phyloP scores from a whole-genome alignment of 2,329 filamentous ascomycete genomes.

The Colletotrichum nymphaeae region DNA sequence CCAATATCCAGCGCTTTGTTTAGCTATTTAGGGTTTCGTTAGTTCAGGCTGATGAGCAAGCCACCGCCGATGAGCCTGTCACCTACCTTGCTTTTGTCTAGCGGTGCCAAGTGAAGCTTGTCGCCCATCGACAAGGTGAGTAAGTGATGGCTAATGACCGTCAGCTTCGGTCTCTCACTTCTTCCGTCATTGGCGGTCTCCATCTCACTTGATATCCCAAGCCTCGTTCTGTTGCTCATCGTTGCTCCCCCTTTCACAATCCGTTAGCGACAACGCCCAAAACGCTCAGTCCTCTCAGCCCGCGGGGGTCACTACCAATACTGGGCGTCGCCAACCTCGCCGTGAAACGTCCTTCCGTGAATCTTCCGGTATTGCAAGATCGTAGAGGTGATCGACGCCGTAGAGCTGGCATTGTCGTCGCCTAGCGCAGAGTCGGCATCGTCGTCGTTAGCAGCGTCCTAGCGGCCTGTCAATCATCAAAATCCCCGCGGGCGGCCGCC shows the following conservation, averaged over 20 bases:
- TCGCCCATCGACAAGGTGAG: conserved; percentile 39
- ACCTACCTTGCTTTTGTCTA: conserved; percentile 43
- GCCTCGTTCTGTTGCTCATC: conserved; percentile 46
- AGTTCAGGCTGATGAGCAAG: no score
- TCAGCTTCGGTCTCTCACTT: neutral
- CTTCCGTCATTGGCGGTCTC: neutral
- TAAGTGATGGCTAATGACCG: conserved; percentile 39
- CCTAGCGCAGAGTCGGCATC: conserved; percentile 35
- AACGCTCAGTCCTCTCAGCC: neutral
- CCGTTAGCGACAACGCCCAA: neutral
- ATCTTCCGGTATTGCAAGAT: conserved; percentile 46
- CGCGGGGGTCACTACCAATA: conserved; percentile 40
- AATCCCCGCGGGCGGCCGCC: neutral
- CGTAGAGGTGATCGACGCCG: conserved; percentile 44
- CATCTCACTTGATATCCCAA: conserved; percentile 43
- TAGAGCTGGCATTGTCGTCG: conserved; percentile 38
- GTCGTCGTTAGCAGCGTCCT: conserved; percentile 20
- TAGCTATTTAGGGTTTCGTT: neutral
- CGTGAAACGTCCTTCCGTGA: conserved; percentile 46
- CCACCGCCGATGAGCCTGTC: no score
- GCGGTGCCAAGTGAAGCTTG: conserved; percentile 41
- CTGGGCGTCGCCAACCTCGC: conserved; percentile 40
- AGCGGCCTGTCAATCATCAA: conserved; percentile 7
- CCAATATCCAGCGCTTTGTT: conserved; percentile 58
- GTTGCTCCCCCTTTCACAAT: conserved; percentile 38